Base-by-base conservation (phyloP, 2,329 filamentous ascomycete genomes). In the Colletotrichum ledebouriae region DNA sequence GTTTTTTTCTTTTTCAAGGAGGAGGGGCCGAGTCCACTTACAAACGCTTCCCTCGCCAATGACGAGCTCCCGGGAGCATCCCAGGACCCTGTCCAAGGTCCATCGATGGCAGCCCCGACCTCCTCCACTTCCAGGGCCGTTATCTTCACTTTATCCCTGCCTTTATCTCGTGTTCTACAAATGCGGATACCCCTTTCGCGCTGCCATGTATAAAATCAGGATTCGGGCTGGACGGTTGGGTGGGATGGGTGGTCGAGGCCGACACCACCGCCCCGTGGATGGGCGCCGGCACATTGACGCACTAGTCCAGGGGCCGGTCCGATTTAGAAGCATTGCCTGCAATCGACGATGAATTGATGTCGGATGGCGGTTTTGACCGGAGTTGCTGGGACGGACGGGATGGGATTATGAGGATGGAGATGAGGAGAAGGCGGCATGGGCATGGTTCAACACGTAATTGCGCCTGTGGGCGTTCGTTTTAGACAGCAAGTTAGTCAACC, bases 121-220 rank as follows among this genome's bases (percentile, higher is more conserved):
- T 39, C 46, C 52, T 49, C 55, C 65, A 59, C 65, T 49, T 59
- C 25, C 60, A 65, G 53, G 55, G 55, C 53, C 60, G 65, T 64
- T 59, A 55, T 67, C 64, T 59, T 65, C 53, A 55, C 13, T 25
- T 39, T 33, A 64, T 65, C 60, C 65, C 65, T 68, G 60, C 39
- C 53, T 59, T 63, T 66, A 56, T 66, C 65, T 68, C 60, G 65
- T 68, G 65, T 68, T 68, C 65, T 68, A 49, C 39, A 68, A 64
- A 63, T 55, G 65, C 39, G 64, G 64, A 34, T 53, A 49, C 34
- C 42, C 44, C 11, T 46, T 44, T 29, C 25, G 22, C 25, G n/a
- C 22, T 29, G 29, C 29, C 22, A 53, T 4, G 22, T 22, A 4
- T 4, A 12, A 61, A 25, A 58, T 46, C 42, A 47, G 49, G 41